Base-by-base conservation (phyloP, 2,329 filamentous ascomycete species). In the Colletotrichum euphorbiae region DNA sequence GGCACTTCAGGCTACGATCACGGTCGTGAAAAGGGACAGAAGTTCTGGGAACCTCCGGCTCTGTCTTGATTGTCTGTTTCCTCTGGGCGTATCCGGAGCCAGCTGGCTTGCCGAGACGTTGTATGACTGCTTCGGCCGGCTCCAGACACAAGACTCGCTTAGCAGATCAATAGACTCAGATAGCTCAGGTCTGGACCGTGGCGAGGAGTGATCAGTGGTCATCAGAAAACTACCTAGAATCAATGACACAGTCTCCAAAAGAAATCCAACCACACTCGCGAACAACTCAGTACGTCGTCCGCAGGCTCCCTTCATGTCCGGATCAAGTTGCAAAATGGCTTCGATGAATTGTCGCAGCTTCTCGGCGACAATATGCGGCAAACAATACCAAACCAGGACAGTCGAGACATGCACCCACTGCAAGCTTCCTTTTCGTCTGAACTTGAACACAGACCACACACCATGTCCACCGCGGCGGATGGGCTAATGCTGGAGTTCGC, bases 401-500 rank as follows among this genome's bases (percentile, higher is more conserved):
- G 17, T 15, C 38, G 21, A 21, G 33, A 13, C 42, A 11, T 24
- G 9, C n/a, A 11, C 19, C 4, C 6, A 38, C 33, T 11, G 33
- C 12, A 28, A 19, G 15, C n/a, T 56, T n/a, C n/a, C n/a, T n/a
- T n/a, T 43, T 56, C 38, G 38, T 56, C 51, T 54, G 0, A 33
- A 21, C 51, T 54, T 9, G 28, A 40, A 59, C 58, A 61, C 58
- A 45, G 45, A 61, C 36, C 58, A 43, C 11, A 43, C n/a, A 51
- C 19, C 36, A 51, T 28, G 21, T 3, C n/a, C 21, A 40, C 11
- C 19, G 33, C 57, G 21, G 45, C 43, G 31, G 33, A 42, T 15
- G 48, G n/a, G 58, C 66, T 65, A 65, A 68, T 68, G 66, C 66
- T 65, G 54, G 66, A 58, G 65, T 17, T 46, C 31, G 24, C 15